phyloP scores from a whole-genome alignment of 768 basidiomycete genomes.

The Vararia minispora region DNA sequence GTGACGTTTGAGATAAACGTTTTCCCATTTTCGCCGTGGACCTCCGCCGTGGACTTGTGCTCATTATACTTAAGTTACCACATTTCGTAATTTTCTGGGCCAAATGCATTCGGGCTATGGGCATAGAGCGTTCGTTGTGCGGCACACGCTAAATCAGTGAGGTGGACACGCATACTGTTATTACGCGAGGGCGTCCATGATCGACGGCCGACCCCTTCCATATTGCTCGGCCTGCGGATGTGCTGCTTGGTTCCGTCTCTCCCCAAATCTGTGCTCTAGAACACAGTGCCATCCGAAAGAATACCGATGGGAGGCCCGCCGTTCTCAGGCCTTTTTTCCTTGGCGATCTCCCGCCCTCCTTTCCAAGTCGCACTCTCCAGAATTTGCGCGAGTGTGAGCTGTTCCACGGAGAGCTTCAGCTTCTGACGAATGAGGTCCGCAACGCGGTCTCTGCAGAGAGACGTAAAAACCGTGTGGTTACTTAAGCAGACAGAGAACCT shows the following conservation, averaged over 20 bases:
- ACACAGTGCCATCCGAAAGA: slow-evolving; percentile 76
- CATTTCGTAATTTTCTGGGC: too few species aligned
- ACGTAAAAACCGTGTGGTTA: slow-evolving; percentile 1
- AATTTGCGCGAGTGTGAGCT: slow-evolving; percentile 75
- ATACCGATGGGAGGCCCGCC: slow-evolving; percentile 85
- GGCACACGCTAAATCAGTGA: too few species aligned
- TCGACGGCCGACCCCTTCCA: too few species aligned
- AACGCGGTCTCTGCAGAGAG: slow-evolving; percentile 60
- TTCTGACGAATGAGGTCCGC: slow-evolving; percentile 55
- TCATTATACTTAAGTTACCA: too few species aligned
- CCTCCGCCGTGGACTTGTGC: too few species aligned
- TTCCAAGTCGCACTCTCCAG: slow-evolving; percentile 97
- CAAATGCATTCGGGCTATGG: too few species aligned
- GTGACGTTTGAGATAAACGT: too few species aligned
- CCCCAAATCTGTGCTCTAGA: slow-evolving; percentile 25
- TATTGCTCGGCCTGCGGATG: too few species aligned
- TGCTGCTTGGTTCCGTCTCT: background rate
- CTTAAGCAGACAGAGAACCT: slow-evolving; percentile 17
- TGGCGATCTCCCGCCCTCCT: slow-evolving; percentile 88
- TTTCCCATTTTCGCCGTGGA: too few species aligned
- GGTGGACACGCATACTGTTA: too few species aligned
- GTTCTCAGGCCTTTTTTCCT: slow-evolving; percentile 54
- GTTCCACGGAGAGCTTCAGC: slow-evolving; percentile 35
- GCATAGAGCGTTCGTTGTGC: too few species aligned
- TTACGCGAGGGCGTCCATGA: too few species aligned